These are phyloP conservation scores for Aspergillus ochraceus DNA, from an alignment of 2,329 filamentous ascomycete genomes.

Conservation along the genomic window DNA sequence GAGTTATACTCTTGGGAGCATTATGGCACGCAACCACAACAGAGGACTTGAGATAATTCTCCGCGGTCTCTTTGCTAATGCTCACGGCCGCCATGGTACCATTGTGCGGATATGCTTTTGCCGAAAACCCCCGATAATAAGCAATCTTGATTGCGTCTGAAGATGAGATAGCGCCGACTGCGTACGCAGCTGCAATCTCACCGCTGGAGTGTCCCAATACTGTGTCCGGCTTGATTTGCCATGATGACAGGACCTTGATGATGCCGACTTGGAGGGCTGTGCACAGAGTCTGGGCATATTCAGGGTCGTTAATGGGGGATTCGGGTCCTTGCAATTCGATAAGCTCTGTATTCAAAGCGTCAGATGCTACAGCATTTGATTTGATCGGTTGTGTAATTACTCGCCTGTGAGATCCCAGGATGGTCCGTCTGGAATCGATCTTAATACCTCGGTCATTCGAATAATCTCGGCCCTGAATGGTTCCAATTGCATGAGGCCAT, in stretches of 20 bases:
- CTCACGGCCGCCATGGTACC: neutral
- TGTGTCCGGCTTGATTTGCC: conserved; percentile 20
- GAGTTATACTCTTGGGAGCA: neutral
- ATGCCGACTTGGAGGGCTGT: conserved; percentile 27
- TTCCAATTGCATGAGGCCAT: conserved; percentile 24
- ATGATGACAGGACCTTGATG: conserved; percentile 23
- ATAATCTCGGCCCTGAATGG: conserved; percentile 18
- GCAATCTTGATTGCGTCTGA: conserved; percentile 23
- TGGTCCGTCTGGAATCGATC: conserved; percentile 16
- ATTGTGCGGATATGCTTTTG: conserved; percentile 3
- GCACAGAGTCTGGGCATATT: conserved; percentile 23
- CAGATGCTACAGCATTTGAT: no score
- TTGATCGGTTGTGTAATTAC: neutral
- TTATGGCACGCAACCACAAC: neutral
- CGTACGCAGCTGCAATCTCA: conserved; percentile 32
- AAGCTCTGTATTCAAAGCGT: conserved; percentile 5
- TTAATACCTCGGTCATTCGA: conserved; percentile 11
- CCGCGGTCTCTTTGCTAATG: neutral
- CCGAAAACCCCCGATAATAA: conserved; percentile 22
- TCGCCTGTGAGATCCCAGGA: conserved; percentile 4
- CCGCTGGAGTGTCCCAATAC: conserved; percentile 29
- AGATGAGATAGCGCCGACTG: conserved; percentile 22
- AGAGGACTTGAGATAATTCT: neutral
- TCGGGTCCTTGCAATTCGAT: conserved; percentile 2
- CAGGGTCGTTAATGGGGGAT: conserved; percentile 13